Evolutionary conservation across 371 early-diverging fungal genomes (phyloP).

Genomic region (Haplosporangium sp.): DNA sequence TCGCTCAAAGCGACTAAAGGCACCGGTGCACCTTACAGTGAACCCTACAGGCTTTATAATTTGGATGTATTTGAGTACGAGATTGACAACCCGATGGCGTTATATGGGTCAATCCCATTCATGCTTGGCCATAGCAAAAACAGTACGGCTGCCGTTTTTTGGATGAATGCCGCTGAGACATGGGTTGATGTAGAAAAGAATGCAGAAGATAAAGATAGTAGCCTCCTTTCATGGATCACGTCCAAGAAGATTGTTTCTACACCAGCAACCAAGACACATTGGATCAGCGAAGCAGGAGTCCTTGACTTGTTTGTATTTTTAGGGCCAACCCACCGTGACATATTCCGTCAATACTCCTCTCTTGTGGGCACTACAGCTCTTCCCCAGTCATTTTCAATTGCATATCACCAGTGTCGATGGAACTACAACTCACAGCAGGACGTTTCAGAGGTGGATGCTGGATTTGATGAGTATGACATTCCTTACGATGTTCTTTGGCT

Average conservation of each 20-base stretch:
- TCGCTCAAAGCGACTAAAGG: conserved; percentile 90
- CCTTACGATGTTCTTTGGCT: conserved; percentile 96
- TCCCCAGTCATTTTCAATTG: conserved; percentile 92
- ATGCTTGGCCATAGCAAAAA: conserved; percentile 88
- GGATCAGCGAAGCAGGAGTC: conserved; percentile 94
- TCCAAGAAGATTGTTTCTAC: conserved; percentile 24
- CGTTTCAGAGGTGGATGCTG: conserved; percentile 81
- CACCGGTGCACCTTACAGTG: conserved; percentile 78
- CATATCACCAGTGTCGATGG: conserved; percentile 96
- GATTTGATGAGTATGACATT: conserved; percentile 87
- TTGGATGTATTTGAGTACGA: conserved; percentile 98
- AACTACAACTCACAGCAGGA: conserved; percentile 91
- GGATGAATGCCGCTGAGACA: conserved; percentile 95
- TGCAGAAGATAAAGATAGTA: conserved; percentile 12
- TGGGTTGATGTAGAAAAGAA: conserved; percentile 94
- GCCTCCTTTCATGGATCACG: conserved; percentile 52
- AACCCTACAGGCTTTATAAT: conserved; percentile 98
- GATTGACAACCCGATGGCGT: conserved; percentile 92
- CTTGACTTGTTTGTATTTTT: conserved; percentile 93
- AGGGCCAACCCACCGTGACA: conserved; percentile 79
- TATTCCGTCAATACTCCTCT: conserved; percentile 78
- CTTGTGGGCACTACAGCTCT: conserved; percentile 88
- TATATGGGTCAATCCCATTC: conserved; percentile 96
- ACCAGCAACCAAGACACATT: conserved; percentile 80
- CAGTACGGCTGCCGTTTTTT: conserved; percentile 82